phyloP scores from a whole-genome alignment of 805 yeast genomes.

The Metschnikowia proteae region DNA sequence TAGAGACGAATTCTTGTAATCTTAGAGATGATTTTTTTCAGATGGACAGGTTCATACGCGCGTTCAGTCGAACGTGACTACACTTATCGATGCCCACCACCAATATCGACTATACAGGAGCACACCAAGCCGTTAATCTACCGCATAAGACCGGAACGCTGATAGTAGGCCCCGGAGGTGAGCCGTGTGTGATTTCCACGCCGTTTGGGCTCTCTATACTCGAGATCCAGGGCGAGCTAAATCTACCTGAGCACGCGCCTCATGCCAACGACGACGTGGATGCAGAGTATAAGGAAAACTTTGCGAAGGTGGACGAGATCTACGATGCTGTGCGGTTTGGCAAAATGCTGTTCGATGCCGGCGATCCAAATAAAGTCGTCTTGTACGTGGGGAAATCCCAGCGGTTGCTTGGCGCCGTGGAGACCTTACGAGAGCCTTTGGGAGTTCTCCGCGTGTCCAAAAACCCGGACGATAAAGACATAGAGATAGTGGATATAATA shows the following conservation, averaged over 20 bases:
- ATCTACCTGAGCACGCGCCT: slow-evolving; percentile 41
- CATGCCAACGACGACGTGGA: slow-evolving; percentile 26
- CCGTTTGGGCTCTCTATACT: slow-evolving; percentile 56
- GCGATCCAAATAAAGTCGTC: slow-evolving; percentile 43
- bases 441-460: slow-evolving; percentile 52
- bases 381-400: slow-evolving; percentile 67
- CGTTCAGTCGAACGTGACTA: too few relatives aligned
- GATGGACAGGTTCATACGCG: too few relatives aligned
- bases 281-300: slow-evolving; percentile 31
- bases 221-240: slow-evolving; percentile 73
- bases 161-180: slow-evolving; percentile 2
- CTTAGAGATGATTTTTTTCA: too few relatives aligned
- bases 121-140: slow-evolving; percentile 11
- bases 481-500: slow-evolving; percentile 58
- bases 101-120: slow-evolving; percentile 12
- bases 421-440: slow-evolving; percentile 58
- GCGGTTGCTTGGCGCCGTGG: slow-evolving; percentile 59
- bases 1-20: too few relatives aligned
- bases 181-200: slow-evolving; percentile 36
- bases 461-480: slow-evolving; percentile 23
- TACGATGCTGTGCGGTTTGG: slow-evolving; percentile 53
- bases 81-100: slow-evolving; percentile 13
- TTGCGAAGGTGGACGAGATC: slow-evolving; percentile 30
- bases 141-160: background rate
- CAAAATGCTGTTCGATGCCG: slow-evolving; percentile 41